Percentiles rank a stretch among this genome's conserved stretches.
These are phyloP conservation scores for Candida yuanshanica DNA, from an alignment of 805 yeast genomes.

Conservation along the genomic window DNA sequence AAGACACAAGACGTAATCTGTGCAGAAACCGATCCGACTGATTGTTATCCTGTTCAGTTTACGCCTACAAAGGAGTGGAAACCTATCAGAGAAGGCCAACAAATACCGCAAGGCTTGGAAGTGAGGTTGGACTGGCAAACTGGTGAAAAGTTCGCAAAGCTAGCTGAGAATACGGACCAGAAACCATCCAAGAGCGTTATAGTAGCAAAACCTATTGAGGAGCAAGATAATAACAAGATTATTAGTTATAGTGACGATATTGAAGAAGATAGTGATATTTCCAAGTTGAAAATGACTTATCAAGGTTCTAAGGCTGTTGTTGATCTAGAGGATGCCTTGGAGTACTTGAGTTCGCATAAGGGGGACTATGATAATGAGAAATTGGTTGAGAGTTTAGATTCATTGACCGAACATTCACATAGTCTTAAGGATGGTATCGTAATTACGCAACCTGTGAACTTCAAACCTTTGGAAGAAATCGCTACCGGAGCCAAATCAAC, in stretches of 20 bases:
- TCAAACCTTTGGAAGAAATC: slow-evolving; percentile 28
- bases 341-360: background rate
- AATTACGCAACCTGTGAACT: slow-evolving; percentile 31
- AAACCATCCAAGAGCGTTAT: background rate
- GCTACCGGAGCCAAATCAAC: slow-evolving; percentile 16
- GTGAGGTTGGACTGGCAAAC: slow-evolving; percentile 72
- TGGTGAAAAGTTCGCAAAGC: slow-evolving; percentile 62
- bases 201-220: slow-evolving; percentile 11
- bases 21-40: slow-evolving; percentile 34
- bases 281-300: slow-evolving; percentile 20
- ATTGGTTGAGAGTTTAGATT: slow-evolving; percentile 26
- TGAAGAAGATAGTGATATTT: slow-evolving; percentile 18
- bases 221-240: slow-evolving; percentile 10
- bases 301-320: slow-evolving; percentile 12
- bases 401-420: slow-evolving; percentile 57
- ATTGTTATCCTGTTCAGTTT: slow-evolving; percentile 63
- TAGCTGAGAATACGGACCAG: slow-evolving; percentile 26
- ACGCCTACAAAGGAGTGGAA: slow-evolving; percentile 68
- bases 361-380: slow-evolving; percentile 2
- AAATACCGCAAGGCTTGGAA: slow-evolving; percentile 68
- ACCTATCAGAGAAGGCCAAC: slow-evolving; percentile 60
- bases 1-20: slow-evolving; percentile 29
- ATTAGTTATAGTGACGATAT: slow-evolving; percentile 10
- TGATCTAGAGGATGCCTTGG: slow-evolving; percentile 16
- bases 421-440: slow-evolving; percentile 56